Conservation (phyloP, 768 basidiomycete genomes). For the Megacollybia marginata region DNA sequence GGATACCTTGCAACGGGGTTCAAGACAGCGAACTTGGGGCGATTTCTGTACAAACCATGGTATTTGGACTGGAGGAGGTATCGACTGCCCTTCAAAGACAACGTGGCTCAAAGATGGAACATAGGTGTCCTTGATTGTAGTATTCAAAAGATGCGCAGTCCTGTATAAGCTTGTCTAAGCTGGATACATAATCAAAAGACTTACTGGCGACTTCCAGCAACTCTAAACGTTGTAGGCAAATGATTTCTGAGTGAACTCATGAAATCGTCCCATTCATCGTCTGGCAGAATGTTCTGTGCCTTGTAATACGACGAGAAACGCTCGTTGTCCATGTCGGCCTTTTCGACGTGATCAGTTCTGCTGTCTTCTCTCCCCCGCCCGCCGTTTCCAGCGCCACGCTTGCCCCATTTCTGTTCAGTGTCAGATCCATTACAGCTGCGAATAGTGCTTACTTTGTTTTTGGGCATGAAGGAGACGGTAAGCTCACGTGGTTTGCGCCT, state of each 20-base stretch:
- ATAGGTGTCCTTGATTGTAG: constrained; percentile 68
- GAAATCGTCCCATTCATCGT: constrained; percentile 75
- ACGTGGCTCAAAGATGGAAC: constrained; percentile 70
- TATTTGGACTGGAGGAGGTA: constrained; percentile 78
- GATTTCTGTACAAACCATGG: constrained; percentile 55
- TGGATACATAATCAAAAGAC: constrained; percentile 9
- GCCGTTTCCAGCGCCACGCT: neutral
- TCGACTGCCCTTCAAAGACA: constrained; percentile 64
- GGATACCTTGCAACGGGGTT: constrained; percentile 64
- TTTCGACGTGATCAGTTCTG: constrained; percentile 48
- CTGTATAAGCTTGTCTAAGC: constrained; percentile 22
- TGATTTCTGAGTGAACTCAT: constrained; percentile 58
- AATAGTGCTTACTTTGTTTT: too few species aligned
- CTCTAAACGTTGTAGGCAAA: constrained; percentile 90
- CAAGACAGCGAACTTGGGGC: neutral
- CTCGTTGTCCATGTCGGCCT: constrained; percentile 62
- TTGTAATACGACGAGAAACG: constrained; percentile 64
- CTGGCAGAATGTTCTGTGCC: constrained; percentile 67
- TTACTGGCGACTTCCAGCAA: constrained; percentile 83
- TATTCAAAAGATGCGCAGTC: constrained; percentile 67
- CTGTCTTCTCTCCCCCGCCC: constrained; percentile 18
- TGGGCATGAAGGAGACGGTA: too few species aligned
- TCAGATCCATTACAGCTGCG: too few species aligned
- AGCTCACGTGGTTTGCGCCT: too few species aligned
- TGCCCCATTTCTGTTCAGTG: neutral